These are phyloP conservation scores for Leishmania major DNA, from an alignment of 208 protist species.

Conservation along the genomic window DNA sequence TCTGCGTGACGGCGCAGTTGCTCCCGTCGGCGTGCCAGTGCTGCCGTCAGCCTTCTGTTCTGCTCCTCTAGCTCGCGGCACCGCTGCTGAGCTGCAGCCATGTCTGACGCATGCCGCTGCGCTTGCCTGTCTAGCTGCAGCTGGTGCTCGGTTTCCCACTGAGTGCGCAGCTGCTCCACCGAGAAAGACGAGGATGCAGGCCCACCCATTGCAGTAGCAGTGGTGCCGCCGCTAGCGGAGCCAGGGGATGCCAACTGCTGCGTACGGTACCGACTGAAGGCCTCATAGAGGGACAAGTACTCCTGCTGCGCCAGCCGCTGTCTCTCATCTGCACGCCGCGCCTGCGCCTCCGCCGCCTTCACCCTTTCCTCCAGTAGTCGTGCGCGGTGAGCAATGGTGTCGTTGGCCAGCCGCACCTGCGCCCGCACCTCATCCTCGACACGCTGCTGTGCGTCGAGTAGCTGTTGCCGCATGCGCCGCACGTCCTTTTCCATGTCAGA, in stretches of 20 bases:
- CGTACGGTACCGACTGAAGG: conserved; percentile 67
- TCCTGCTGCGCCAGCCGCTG: conserved; percentile 65
- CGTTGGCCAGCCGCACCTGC: conserved; percentile 77
- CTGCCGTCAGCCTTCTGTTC: conserved; percentile 51
- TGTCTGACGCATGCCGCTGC: conserved; percentile 40
- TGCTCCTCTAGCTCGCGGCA: conserved; percentile 62
- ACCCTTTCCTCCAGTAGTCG: conserved; percentile 58
- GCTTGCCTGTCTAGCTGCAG: conserved; percentile 43
- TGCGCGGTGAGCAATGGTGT: conserved; percentile 58
- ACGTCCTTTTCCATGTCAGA: conserved; percentile 63
- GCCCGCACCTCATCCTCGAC: conserved; percentile 74
- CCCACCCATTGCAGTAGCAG: not conserved
- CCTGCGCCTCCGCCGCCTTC: conserved; percentile 57
- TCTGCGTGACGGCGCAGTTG: conserved; percentile 41
- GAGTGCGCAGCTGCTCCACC: conserved; percentile 36
- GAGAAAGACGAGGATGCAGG: conserved; percentile 10
- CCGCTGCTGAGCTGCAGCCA: conserved; percentile 31
- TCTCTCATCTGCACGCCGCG: conserved; percentile 67
- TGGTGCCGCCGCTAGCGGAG: not conserved
- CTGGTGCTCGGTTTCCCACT: conserved; percentile 54
- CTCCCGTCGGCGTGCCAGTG: conserved; percentile 64
- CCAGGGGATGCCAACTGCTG: conserved; percentile 40
- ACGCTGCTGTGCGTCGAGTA: conserved; percentile 67
- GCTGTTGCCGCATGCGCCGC: conserved; percentile 54
- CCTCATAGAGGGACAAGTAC: conserved; percentile 72